Evolutionary conservation across 2,329 filamentous ascomycete species (phyloP).

Genomic region (Purpureocillium takamizusanense): DNA sequence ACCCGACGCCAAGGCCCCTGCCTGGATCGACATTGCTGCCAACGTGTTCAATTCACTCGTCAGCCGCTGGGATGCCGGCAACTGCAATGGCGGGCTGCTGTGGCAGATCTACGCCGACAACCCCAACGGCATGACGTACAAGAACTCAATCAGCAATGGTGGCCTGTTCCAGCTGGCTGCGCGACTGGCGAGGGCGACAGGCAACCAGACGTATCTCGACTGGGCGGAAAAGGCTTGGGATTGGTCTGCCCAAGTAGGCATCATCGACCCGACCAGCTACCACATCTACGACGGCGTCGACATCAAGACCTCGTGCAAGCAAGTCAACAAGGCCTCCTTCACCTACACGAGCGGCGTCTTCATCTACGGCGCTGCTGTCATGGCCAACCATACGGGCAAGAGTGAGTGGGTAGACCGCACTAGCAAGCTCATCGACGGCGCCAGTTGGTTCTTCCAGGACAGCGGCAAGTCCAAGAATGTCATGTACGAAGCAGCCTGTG

Average conservation of each 20-base stretch:
- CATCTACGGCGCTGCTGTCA: conserved; percentile 53
- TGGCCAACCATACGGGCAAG: conserved; percentile 52
- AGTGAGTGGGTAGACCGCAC: conserved; percentile 45
- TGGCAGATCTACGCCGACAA: conserved; percentile 80
- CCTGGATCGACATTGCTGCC: conserved; percentile 57
- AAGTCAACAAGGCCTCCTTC: conserved; percentile 47
- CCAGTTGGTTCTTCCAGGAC: conserved; percentile 45
- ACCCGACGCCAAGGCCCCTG: conserved; percentile 43
- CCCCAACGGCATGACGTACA: conserved; percentile 68
- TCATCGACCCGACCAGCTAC: conserved; percentile 43
- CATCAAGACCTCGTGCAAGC: conserved; percentile 41
- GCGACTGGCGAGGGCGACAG: conserved; percentile 61
- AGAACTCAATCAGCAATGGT: conserved; percentile 73
- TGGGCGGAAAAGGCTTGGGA: conserved; percentile 62
- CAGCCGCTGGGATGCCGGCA: conserved; percentile 57
- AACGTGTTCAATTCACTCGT: conserved; percentile 67
- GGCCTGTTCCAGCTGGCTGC: conserved; percentile 77
- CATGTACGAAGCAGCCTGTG: conserved; percentile 61
- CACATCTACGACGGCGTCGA: conserved; percentile 56
- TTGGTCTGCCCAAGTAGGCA: conserved; percentile 48
- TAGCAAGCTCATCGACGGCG: conserved; percentile 40
- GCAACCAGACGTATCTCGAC: conserved; percentile 54
- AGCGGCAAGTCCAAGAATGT: conserved; percentile 44
- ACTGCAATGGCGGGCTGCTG: conserved; percentile 63
- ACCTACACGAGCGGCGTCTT: conserved; percentile 59